A percentile compares a stretch with the other conserved stretches of the same genome.
Conservation (phyloP, 176 grass and related monocot species). For the Chrysopogon serrulatus region DNA sequence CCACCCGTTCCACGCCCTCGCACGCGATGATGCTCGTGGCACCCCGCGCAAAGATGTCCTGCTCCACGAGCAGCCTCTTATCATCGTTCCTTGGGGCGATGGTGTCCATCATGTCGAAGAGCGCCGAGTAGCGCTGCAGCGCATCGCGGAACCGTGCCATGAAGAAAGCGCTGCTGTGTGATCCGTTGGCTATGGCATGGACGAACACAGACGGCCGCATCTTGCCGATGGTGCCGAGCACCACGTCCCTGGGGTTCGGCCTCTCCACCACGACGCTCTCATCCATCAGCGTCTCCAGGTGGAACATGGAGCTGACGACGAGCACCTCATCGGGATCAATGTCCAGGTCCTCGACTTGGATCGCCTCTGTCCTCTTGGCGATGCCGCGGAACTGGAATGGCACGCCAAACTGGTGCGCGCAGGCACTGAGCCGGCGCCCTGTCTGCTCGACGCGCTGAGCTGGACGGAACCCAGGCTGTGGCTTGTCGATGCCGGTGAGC, state of each 20-base stretch:
- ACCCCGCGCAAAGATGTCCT: neutral
- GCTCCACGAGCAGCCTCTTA: slow-evolving; percentile 23
- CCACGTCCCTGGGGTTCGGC: slow-evolving; percentile 30
- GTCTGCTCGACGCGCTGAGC: slow-evolving; percentile 24
- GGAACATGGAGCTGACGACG: neutral
- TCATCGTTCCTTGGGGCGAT: slow-evolving; percentile 6
- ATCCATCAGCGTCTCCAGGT: slow-evolving; percentile 28
- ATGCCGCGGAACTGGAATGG: slow-evolving; percentile 32
- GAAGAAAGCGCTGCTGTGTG: slow-evolving; percentile 25
- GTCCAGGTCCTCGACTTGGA: slow-evolving; percentile 19
- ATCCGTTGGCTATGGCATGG: slow-evolving; percentile 4
- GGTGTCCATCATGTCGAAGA: slow-evolving; percentile 38
- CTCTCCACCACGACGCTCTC: slow-evolving; percentile 5
- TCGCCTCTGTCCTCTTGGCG: neutral
- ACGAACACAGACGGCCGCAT: slow-evolving; percentile 33
- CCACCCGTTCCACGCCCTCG: slow-evolving; percentile 30
- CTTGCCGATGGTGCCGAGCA: slow-evolving; percentile 21
- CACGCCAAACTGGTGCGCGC: slow-evolving; percentile 17
- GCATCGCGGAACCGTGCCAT: slow-evolving; percentile 40
- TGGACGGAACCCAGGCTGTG: slow-evolving; percentile 36
- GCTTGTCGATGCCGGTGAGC: slow-evolving; percentile 39
- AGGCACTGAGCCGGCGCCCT: slow-evolving; percentile 20
- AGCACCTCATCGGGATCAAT: slow-evolving; percentile 36
- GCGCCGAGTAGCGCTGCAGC: slow-evolving; percentile 7
- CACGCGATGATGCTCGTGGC: slow-evolving; percentile 42